Conservation (phyloP, 176 grass and related monocot genomes). For the Aechmea fasciata region DNA sequence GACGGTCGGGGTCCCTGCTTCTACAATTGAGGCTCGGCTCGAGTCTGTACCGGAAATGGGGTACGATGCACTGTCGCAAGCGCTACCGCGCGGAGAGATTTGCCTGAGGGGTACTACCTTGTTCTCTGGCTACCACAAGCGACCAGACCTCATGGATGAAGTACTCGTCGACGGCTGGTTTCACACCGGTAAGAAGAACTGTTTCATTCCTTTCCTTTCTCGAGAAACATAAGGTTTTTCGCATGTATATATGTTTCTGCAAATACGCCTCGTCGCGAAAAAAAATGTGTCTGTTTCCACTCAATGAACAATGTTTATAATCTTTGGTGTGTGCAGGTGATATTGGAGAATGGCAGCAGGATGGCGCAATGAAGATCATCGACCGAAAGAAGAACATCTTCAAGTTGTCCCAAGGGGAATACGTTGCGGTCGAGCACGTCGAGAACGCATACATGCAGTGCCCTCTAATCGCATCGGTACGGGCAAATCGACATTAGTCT, state of each 20-base stretch:
- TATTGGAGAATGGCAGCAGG: constrained; percentile 83
- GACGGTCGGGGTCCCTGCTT: constrained; percentile 65
- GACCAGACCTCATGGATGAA: constrained; percentile 55
- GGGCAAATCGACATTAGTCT: not conserved
- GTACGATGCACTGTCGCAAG: constrained; percentile 47
- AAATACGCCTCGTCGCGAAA: not conserved
- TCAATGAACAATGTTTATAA: not conserved
- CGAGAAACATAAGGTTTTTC: not conserved
- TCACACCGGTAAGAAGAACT: constrained; percentile 47
- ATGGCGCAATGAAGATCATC: constrained; percentile 91
- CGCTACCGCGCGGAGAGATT: constrained; percentile 63
- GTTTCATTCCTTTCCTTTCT: not conserved
- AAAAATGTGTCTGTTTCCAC: not conserved
- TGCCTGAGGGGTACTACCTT: constrained; percentile 83
- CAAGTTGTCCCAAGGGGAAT: constrained; percentile 94
- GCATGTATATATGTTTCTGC: not conserved
- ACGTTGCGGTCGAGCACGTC: constrained; percentile 77
- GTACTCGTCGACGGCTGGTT: constrained; percentile 77
- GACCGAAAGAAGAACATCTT: constrained; percentile 98
- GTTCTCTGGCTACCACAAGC: constrained; percentile 92
- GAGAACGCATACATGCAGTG: constrained; percentile 69
- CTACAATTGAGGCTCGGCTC: constrained; percentile 62
- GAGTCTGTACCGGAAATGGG: constrained; percentile 85
- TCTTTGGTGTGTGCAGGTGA: constrained; percentile 37
- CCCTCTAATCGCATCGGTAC: constrained; percentile 48